Percentiles rank a stretch among this genome's conserved stretches.
Conservation (phyloP, 2,329 filamentous ascomycete genomes). For the Colletotrichum eremochloae region DNA sequence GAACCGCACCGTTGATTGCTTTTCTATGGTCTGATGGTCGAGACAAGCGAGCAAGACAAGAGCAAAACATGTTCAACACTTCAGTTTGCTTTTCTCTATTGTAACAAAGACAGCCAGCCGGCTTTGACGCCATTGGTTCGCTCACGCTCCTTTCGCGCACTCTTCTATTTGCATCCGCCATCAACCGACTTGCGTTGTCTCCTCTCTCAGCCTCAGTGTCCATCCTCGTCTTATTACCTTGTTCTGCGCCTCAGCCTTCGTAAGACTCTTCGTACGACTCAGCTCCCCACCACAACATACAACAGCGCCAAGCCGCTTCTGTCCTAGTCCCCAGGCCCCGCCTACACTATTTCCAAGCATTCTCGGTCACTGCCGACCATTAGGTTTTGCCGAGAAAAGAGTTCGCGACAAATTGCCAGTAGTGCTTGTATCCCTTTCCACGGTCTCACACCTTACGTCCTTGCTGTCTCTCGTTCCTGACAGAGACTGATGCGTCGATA, state of each 20-base stretch:
- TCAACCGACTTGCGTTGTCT: constrained; percentile 2
- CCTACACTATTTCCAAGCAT: constrained; percentile 9
- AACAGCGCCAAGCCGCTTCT: constrained; percentile 22
- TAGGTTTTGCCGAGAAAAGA: constrained; percentile 11
- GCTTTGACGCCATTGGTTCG: not conserved
- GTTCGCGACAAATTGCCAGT: constrained; percentile 23
- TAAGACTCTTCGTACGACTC: constrained; percentile 29
- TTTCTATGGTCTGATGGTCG: constrained; percentile 19
- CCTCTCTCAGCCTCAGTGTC: constrained; percentile 31
- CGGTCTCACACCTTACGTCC: constrained; percentile 26
- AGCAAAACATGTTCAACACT: constrained; percentile 6
- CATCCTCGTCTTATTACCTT: constrained; percentile 25
- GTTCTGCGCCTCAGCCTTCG: constrained; percentile 27
- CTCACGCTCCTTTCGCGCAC: not conserved
- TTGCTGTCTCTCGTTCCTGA: constrained; percentile 8
- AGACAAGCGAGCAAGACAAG: constrained; percentile 2
- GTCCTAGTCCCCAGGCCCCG: constrained; percentile 14
- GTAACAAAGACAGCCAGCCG: not conserved
- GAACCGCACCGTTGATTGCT: constrained; percentile 18
- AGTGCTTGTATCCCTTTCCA: constrained; percentile 26
- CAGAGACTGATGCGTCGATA: constrained; percentile 13
- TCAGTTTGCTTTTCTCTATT: constrained; percentile 13
- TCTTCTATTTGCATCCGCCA: constrained; percentile 3
- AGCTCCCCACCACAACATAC: constrained; percentile 14
- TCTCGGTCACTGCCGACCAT: constrained; percentile 31